Percentiles rank a stretch among this genome's conserved stretches.
phyloP scores from a whole-genome alignment of 1,139 yeast species.

The Arxiozyma bovina region DNA sequence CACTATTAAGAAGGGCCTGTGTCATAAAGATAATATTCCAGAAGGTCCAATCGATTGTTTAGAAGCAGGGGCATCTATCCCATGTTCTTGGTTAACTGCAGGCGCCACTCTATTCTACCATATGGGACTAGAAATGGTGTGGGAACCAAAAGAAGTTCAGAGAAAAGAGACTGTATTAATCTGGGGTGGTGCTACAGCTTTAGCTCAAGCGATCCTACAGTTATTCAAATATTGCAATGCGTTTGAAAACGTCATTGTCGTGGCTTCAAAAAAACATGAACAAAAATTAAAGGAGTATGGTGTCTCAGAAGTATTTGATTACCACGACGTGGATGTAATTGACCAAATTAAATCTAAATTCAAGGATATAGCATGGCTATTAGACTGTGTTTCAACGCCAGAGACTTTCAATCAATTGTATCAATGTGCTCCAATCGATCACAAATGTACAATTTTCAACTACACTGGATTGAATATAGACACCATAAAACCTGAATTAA shows the following conservation, averaged over 20 bases:
- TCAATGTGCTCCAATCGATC: constrained; percentile 36
- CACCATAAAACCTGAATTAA: constrained; percentile 16
- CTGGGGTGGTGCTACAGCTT: constrained; percentile 52
- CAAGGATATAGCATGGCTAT: constrained; percentile 30
- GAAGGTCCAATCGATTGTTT: constrained; percentile 38
- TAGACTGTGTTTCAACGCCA: constrained; percentile 44
- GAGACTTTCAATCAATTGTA: constrained; percentile 37
- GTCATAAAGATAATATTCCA: constrained; percentile 24
- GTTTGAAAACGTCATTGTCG: constrained; percentile 39
- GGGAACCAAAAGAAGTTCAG: constrained; percentile 23
- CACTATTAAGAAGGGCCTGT: constrained; percentile 24
- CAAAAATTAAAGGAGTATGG: constrained; percentile 34
- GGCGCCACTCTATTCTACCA: constrained; percentile 27
- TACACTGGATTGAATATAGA: constrained; percentile 14
- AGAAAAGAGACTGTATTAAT: constrained; percentile 34
- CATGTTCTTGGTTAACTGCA: constrained; percentile 43
- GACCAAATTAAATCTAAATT: constrained; percentile 41
- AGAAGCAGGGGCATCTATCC: constrained; percentile 54
- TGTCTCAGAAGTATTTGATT: constrained; percentile 53
- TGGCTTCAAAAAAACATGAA: constrained; percentile 41
- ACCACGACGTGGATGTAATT: constrained; percentile 45
- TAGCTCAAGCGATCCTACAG: constrained; percentile 42
- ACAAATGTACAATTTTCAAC: constrained; percentile 25
- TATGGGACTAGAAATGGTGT: constrained; percentile 18
- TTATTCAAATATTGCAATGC: constrained; percentile 35